Conservation (phyloP, 352 stramenopile species). For the Phytopythium oedochilum region DNA sequence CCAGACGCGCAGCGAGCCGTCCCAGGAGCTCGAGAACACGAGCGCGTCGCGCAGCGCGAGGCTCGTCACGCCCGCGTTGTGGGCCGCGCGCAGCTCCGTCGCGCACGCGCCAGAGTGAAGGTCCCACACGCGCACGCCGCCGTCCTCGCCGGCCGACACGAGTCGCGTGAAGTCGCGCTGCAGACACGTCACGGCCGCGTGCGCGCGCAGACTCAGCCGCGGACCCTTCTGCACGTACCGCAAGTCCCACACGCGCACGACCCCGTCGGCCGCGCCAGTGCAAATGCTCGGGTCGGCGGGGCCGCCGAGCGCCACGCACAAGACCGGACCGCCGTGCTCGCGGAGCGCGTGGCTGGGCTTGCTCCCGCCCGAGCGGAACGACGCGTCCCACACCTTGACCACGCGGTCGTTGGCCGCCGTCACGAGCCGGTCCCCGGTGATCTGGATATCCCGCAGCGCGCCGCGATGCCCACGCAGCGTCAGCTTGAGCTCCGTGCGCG, state of each 20-base stretch:
- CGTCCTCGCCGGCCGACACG: constrained; percentile 74
- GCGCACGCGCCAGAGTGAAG: constrained; percentile 73
- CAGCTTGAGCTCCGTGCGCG: constrained; percentile 40
- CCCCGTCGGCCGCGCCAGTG: constrained; percentile 62
- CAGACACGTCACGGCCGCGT: constrained; percentile 46
- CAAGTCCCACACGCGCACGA: constrained; percentile 82
- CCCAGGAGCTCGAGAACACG: constrained; percentile 72
- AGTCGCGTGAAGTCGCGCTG: constrained; percentile 80
- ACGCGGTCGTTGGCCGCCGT: constrained; percentile 71
- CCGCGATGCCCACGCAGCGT: constrained; percentile 54
- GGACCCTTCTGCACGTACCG: constrained; percentile 66
- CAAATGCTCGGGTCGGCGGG: constrained; percentile 76
- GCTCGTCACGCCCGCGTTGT: constrained; percentile 61
- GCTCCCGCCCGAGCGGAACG: constrained; percentile 39
- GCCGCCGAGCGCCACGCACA: constrained; percentile 65
- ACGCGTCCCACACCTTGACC: constrained; percentile 75
- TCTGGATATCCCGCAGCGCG: constrained; percentile 56
- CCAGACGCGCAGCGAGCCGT: constrained; percentile 66
- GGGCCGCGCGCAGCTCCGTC: constrained; percentile 39
- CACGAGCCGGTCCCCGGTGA: constrained; percentile 67
- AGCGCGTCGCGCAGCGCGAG: constrained; percentile 54
- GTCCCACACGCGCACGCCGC: constrained; percentile 68
- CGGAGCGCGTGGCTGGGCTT: constrained; percentile 51
- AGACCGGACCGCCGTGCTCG: constrained; percentile 60
- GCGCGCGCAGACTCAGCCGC: constrained; percentile 47